Percentiles rank a stretch among this genome's conserved stretches.
phyloP scores from a whole-genome alignment of 108 stramenopile genomes.

The Skeletonema tropicum region DNA sequence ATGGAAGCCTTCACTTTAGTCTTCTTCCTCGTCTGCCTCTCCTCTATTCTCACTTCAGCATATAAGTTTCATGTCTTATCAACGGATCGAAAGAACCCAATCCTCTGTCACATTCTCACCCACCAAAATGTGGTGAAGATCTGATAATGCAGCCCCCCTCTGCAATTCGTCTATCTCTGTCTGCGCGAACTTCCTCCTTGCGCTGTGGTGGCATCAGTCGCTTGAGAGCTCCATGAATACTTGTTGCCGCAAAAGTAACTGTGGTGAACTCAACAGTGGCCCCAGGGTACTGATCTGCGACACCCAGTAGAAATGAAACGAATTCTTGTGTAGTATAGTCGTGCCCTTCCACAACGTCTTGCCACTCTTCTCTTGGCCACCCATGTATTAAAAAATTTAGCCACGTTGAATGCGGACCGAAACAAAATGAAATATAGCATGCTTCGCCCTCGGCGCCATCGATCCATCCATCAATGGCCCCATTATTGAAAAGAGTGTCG shows the following conservation, averaged over 20 bases:
- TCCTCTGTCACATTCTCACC: too few species aligned
- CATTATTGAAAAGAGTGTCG: background rate
- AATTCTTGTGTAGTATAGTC: background rate
- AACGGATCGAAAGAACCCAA: too few species aligned
- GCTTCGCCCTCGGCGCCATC: background rate
- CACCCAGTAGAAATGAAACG: background rate
- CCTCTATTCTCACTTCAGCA: too few species aligned
- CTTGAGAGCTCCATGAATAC: slow-evolving; percentile 11
- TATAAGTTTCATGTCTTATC: too few species aligned
- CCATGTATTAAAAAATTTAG: background rate
- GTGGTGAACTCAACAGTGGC: slow-evolving; percentile 1
- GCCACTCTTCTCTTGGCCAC: slow-evolving; percentile 3
- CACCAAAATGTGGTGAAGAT: too few species aligned
- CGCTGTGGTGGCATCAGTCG: background rate
- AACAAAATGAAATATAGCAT: background rate
- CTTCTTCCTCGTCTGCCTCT: too few species aligned
- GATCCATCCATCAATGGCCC: background rate
- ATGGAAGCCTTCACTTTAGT: too few species aligned
- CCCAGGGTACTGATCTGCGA: background rate
- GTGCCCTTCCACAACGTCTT: background rate
- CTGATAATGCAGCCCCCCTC: too few species aligned
- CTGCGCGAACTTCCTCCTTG: background rate
- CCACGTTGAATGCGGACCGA: background rate
- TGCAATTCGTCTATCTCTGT: background rate
- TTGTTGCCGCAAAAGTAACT: background rate